Percentiles rank a stretch among this genome's conserved stretches.
Evolutionary conservation across 169 alveolate species (phyloP).

Genomic region (Hammondia hammondi): DNA sequence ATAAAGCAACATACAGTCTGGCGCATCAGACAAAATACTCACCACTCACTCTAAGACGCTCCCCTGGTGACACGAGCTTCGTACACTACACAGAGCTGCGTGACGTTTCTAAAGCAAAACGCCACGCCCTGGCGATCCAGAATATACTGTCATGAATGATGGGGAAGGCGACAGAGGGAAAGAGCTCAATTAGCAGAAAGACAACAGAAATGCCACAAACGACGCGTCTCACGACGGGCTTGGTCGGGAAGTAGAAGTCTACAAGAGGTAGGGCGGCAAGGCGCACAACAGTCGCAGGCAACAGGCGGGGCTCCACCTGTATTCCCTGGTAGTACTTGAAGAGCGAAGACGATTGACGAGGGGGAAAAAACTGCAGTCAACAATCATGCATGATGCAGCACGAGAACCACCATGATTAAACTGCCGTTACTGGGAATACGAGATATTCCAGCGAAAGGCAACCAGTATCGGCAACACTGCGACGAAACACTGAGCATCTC

Average conservation of each 20-base stretch:
- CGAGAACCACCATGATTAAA: neutral
- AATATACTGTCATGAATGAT: neutral
- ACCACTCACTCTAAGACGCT: too few relatives aligned
- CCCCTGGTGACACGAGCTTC: too few relatives aligned
- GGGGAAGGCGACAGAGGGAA: slow-evolving; percentile 20
- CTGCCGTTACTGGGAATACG: neutral
- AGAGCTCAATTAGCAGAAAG: neutral
- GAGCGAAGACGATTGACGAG: neutral
- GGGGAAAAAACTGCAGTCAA: slow-evolving; percentile 20
- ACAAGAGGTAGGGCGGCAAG: slow-evolving; percentile 30
- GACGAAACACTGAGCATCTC: neutral
- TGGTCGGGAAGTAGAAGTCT: slow-evolving; percentile 19
- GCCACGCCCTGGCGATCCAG: neutral
- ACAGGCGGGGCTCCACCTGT: slow-evolving; percentile 20
- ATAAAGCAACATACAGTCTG: too few relatives aligned
- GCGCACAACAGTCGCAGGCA: slow-evolving; percentile 34
- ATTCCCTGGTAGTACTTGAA: slow-evolving; percentile 40
- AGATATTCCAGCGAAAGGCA: too few relatives aligned
- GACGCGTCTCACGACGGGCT: neutral
- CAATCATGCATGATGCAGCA: neutral
- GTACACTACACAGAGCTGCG: neutral
- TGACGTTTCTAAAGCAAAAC: neutral
- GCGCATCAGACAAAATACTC: too few relatives aligned
- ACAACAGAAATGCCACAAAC: slow-evolving; percentile 8
- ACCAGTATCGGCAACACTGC: too few relatives aligned